Base-by-base conservation (phyloP, 2,329 filamentous ascomycete genomes). In the Colletotrichum liriopes region DNA sequence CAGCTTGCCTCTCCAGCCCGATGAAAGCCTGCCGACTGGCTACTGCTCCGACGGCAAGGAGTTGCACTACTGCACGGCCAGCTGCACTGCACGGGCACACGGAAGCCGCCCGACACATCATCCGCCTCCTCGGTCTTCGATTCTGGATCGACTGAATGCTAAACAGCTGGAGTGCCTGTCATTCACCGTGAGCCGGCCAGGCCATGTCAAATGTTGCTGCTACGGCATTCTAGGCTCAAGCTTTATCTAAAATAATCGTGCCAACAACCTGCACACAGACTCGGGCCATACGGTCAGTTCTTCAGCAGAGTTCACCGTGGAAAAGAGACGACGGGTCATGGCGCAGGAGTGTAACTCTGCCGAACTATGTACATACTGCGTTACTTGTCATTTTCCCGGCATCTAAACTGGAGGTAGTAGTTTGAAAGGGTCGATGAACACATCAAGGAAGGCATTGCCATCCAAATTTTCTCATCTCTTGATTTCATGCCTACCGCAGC, bases 271-370 rank as follows among this genome's bases (percentile, higher is more conserved):
- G 59, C 43, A 45, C 23, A 32, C 45, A 51, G 32, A 45, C 23
- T 60, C 29, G 37, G 55, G 23, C 39, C 47, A 47, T n/a, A 26
- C 49, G 52, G 29, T 45, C 32, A 47, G 12, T 60, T 58, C 26
- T 60, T 72, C 54, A 51, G 65, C 70, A 72, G 39, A 72, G 59
- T 72, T 72, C 47, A 26, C 16, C 32, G 9, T 29, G 18, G 32
- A 54, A 47, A 60, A 59, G 60, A 70, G 70, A 70, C 70, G 70
- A 72, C 52, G 59, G 65, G 49, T 61, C 55, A 72, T 47, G 47
- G 59, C 69, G 58, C 60, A 49, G 47, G 29, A 60, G 54, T 18
- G 32, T 18, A 72, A 72, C 69, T 72, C 54, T 72, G 70, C 66
- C 35, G 29, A 70, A 69, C 59, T 54, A 26, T 35, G 14, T 18